phyloP scores from a whole-genome alignment of 441 rosid species.

The Eutrema salsugineum region DNA sequence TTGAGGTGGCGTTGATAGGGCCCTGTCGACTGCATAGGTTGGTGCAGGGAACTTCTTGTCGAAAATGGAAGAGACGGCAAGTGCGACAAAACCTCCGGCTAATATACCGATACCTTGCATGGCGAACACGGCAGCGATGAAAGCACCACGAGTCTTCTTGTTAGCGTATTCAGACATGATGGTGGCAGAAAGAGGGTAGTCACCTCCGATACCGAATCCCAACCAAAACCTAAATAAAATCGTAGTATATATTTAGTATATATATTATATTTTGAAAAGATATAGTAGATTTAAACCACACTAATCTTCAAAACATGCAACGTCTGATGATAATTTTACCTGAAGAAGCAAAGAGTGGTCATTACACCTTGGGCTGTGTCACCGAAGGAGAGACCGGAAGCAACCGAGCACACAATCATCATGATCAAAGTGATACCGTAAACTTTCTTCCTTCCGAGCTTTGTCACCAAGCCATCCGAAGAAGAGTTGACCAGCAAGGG shows the following conservation, averaged over 20 bases:
- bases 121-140: slow-evolving; percentile 70
- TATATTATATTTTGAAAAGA: too few species aligned
- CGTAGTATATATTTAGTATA: too few species aligned
- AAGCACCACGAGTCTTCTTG: slow-evolving; percentile 8
- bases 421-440: slow-evolving; percentile 60
- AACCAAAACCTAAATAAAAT: slow-evolving; percentile 68
- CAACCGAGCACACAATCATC: slow-evolving; percentile 55
- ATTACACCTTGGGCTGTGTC: slow-evolving; percentile 41
- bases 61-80: background rate
- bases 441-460: slow-evolving; percentile 56
- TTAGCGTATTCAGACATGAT: slow-evolving; percentile 79
- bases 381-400: slow-evolving; percentile 66
- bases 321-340: too few species aligned
- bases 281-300: too few species aligned
- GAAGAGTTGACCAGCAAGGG: slow-evolving; percentile 53
- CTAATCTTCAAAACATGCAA: too few species aligned
- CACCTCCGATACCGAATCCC: slow-evolving; percentile 78
- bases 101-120: slow-evolving; percentile 72
- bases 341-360: slow-evolving; percentile 60
- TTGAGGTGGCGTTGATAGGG: slow-evolving; percentile 32
- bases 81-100: slow-evolving; percentile 52
- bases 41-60: slow-evolving; percentile 27
- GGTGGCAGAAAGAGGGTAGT: slow-evolving; percentile 71
- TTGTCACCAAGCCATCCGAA: slow-evolving; percentile 78
- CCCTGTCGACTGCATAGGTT: background rate